These are phyloP conservation scores for Sphagnum fallax DNA, from an alignment of 228 moss, liverwort and hornwort genomes.

Conservation along the genomic window DNA sequence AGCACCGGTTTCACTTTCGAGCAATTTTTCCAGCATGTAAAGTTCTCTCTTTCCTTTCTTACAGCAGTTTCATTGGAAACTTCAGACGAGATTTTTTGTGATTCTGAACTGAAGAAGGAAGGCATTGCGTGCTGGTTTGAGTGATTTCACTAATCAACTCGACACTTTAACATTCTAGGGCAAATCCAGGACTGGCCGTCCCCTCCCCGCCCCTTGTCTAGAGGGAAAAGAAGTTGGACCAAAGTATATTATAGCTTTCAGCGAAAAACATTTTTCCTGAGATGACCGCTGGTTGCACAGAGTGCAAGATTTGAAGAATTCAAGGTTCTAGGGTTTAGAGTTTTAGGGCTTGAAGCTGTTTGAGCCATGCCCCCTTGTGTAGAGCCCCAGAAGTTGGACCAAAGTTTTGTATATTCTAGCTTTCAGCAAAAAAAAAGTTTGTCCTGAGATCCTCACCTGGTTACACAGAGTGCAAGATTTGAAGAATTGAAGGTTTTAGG, in stretches of 20 bases:
- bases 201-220: not conserved
- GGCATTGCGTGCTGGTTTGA: not conserved
- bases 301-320: too few species aligned
- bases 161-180: not conserved
- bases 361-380: too few species aligned
- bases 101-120: not conserved
- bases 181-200: not conserved
- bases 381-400: too few species aligned
- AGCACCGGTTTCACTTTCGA: constrained; percentile 49
- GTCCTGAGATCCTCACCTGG: too few species aligned
- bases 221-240: not conserved
- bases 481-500: too few species aligned
- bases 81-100: not conserved
- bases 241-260: too few species aligned
- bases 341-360: not conserved
- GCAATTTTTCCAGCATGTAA: constrained; percentile 73
- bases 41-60: not conserved
- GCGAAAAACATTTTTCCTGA: too few species aligned
- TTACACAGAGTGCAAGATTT: too few species aligned
- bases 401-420: too few species aligned
- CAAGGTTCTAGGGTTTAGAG: too few species aligned
- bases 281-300: too few species aligned
- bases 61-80: not conserved
- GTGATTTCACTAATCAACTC: not conserved
- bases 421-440: too few species aligned